Evolutionary conservation across 345 rosid species (phyloP), one percentile per base, ranked within the genome.

Genomic region (Eucalyptus regnans): DNA sequence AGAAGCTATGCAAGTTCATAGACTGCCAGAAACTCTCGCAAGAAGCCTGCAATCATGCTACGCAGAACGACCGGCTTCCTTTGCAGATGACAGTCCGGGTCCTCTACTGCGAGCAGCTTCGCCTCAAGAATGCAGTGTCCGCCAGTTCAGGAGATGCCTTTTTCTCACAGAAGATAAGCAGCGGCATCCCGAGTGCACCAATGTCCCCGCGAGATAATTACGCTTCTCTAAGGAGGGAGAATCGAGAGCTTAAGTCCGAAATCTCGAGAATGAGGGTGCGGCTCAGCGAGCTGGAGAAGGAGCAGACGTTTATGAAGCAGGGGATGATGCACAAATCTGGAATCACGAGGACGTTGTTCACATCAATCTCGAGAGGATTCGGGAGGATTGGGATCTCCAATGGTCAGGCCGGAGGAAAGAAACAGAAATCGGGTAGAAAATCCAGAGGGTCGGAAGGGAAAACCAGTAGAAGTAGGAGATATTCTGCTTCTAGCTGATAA

Each of bases 251-350:
- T 33, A 95, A 95, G 93, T 95, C 94, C 4, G 96, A 95, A 89
- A 93, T 95, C 86, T 95, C 97, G 11, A 93, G 97, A 85, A 95
- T 95, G 97, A 88, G 97, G 90, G 95, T 93, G 90, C 94, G 96
- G 90, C 91, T 95, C 66, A 94, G 95, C 14, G 96, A 95, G 90
- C 71, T 94, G 87, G 97, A 94, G 95, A 95, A 94, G 89, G 96
- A 95, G 90, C 96, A 95, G 86, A 88, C 86, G 92, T 91, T 89
- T 41, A 94, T 95, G 96, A 95, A 93, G 90, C 94, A 95, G 50
- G 96, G 95, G 88, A 95, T 96, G 96, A 86, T 94, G 79, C 95
- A 94, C 31, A 97, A 94, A 88, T 93, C 97, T 13, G 96, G 94
- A 87, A 94, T 92, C 71, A 96, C 97, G 17, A 95, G 92, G 88